These are phyloP conservation scores for Penicillium cataractarum DNA, from an alignment of 495 filamentous ascomycete species.

Conservation along the genomic window DNA sequence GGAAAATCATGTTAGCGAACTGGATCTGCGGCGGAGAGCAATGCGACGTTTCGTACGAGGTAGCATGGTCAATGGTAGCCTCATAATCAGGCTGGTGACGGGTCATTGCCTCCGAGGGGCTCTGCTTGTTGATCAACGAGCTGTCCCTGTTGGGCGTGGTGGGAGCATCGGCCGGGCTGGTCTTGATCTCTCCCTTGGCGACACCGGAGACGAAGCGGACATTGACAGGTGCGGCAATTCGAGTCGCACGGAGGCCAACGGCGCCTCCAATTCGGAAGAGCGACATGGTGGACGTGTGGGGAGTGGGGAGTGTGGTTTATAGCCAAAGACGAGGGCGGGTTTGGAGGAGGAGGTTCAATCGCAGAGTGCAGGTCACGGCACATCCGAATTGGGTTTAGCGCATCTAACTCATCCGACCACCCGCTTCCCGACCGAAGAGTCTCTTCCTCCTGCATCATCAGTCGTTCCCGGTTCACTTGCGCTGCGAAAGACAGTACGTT, in stretches of 20 bases:
- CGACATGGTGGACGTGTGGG: conserved; percentile 44
- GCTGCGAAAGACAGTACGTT: conserved; percentile 41
- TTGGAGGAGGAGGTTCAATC: conserved; percentile 41
- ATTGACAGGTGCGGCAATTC: conserved; percentile 39
- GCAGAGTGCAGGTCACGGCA: conserved; percentile 43
- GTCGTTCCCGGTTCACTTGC: conserved; percentile 40
- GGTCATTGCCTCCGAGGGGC: conserved; percentile 51
- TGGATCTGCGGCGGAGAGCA: conserved; percentile 5
- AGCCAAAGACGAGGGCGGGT: conserved; percentile 24
- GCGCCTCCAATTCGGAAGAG: conserved; percentile 47
- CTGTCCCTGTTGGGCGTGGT: conserved; percentile 39
- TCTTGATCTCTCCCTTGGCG: conserved; percentile 38
- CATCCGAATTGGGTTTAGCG: conserved; percentile 49
- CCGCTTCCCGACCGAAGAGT: conserved; percentile 42
- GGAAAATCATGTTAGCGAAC: conserved; percentile 28
- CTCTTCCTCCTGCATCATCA: conserved; percentile 41
- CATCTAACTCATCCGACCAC: conserved; percentile 46
- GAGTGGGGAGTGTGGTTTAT: conserved; percentile 26
- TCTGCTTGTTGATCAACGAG: conserved; percentile 58
- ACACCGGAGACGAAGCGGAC: conserved; percentile 41
- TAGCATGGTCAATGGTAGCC: conserved; percentile 75
- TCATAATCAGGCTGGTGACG: conserved; percentile 79
- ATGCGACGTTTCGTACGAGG: conserved; percentile 63
- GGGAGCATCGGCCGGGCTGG: conserved; percentile 47
- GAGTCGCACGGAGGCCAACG: conserved; percentile 41